Evolutionary conservation across 345 rosid species (phyloP).

Genomic region (Citrus cavaleriei): DNA sequence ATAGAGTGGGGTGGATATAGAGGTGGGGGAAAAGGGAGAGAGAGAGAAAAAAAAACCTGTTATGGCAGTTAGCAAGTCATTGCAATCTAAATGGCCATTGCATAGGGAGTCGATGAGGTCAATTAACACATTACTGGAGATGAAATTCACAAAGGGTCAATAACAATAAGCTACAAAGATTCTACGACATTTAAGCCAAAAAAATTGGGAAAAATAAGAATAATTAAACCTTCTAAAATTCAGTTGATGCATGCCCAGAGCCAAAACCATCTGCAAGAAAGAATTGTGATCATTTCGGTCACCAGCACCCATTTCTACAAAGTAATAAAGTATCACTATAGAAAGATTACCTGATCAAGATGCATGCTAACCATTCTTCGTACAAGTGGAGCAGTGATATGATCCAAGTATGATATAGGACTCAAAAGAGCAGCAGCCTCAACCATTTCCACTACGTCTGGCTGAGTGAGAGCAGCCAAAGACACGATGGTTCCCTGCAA

Average conservation of each 20-base stretch:
- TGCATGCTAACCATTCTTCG: constrained; percentile 79
- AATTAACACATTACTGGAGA: constrained; percentile 53
- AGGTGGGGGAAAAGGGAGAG: not conserved
- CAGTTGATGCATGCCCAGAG: constrained; percentile 81
- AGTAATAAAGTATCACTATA: constrained; percentile 9
- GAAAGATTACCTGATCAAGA: constrained; percentile 72
- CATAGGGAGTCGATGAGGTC: constrained; percentile 74
- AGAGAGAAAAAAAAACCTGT: constrained; percentile 51
- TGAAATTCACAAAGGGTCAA: not conserved
- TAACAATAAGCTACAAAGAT: not conserved
- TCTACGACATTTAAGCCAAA: not conserved
- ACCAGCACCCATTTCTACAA: constrained; percentile 14
- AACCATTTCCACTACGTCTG: constrained; percentile 65
- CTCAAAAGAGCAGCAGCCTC: constrained; percentile 91
- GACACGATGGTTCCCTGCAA: constrained; percentile 87
- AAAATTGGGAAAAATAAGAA: not conserved
- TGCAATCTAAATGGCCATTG: constrained; percentile 60
- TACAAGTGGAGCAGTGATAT: constrained; percentile 76
- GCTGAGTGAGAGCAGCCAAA: constrained; percentile 81
- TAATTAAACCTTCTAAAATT: constrained; percentile 74
- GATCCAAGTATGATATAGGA: constrained; percentile 87
- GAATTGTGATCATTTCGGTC: constrained; percentile 15
- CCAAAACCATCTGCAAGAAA: constrained; percentile 57
- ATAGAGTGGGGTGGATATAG: not conserved
- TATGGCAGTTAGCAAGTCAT: constrained; percentile 65